phyloP scores from a whole-genome alignment of 2,329 filamentous ascomycete genomes.

The Coniochaeta sp. region DNA sequence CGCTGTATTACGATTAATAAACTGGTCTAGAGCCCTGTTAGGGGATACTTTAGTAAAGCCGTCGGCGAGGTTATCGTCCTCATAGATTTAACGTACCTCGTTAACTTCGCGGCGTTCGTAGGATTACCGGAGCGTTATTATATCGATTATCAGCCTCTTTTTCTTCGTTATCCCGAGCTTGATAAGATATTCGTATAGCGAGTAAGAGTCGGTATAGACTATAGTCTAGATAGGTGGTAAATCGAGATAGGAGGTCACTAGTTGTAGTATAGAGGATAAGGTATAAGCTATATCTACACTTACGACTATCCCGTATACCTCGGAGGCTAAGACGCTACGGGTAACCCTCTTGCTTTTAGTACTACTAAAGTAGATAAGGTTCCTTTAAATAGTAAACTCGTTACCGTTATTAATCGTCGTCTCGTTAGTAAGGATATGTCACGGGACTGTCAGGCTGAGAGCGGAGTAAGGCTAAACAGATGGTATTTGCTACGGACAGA shows the following conservation, averaged over 20 bases:
- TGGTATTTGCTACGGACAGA: too few species aligned
- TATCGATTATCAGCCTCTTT: neutral
- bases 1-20: neutral
- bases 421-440: slow-evolving; percentile 10
- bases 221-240: neutral
- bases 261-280: slow-evolving; percentile 5
- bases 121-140: neutral
- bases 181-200: neutral
- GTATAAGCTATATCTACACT: slow-evolving; percentile 9
- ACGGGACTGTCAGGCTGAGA: too few species aligned
- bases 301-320: slow-evolving; percentile 10
- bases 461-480: too few species aligned
- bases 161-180: neutral
- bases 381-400: slow-evolving; percentile 7
- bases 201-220: too few species aligned
- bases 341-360: slow-evolving; percentile 11
- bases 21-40: neutral
- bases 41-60: neutral
- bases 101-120: neutral
- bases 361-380: slow-evolving; percentile 10
- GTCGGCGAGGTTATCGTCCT: too few species aligned
- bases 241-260: neutral
- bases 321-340: slow-evolving; percentile 7
- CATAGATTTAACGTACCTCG: neutral
- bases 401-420: neutral